Conservation (phyloP, 179 eudicot genomes). For the Spergularia azorica region DNA sequence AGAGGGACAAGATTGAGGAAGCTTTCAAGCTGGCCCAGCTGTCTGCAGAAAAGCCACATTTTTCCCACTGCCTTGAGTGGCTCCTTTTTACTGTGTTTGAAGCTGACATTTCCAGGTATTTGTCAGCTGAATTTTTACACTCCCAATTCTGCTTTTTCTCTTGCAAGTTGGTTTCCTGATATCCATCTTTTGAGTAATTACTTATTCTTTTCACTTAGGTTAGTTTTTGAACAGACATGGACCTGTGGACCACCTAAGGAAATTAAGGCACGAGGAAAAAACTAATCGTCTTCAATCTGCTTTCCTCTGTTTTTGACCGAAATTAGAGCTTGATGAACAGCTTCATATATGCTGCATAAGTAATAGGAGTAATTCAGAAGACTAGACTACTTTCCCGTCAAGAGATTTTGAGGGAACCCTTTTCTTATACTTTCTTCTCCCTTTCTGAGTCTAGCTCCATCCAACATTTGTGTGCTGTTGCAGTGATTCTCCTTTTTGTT, state of each 20-base stretch:
- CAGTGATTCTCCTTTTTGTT: slow-evolving; percentile 6
- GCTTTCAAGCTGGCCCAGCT: slow-evolving; percentile 85
- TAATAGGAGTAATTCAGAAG: not conserved
- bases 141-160: not conserved
- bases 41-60: slow-evolving; percentile 95
- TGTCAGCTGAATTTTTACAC: not conserved
- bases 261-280: not conserved
- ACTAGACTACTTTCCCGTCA: not conserved
- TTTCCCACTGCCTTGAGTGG: slow-evolving; percentile 98
- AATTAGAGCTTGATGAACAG: not conserved
- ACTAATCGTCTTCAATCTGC: no score
- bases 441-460: not conserved
- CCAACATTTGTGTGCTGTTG: not conserved
- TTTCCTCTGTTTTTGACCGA: no score
- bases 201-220: not conserved
- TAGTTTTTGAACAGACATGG: not conserved
- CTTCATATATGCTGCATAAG: not conserved
- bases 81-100: slow-evolving; percentile 99
- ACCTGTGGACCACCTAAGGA: not conserved
- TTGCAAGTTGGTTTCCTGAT: not conserved
- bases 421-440: not conserved
- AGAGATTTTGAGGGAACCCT: not conserved
- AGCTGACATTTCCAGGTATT: slow-evolving; percentile 91
- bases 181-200: not conserved
- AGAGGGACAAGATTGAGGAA: slow-evolving; percentile 95